Base-by-base conservation (phyloP, 2,329 filamentous ascomycete genomes). In the Epichloe gansuensis region DNA sequence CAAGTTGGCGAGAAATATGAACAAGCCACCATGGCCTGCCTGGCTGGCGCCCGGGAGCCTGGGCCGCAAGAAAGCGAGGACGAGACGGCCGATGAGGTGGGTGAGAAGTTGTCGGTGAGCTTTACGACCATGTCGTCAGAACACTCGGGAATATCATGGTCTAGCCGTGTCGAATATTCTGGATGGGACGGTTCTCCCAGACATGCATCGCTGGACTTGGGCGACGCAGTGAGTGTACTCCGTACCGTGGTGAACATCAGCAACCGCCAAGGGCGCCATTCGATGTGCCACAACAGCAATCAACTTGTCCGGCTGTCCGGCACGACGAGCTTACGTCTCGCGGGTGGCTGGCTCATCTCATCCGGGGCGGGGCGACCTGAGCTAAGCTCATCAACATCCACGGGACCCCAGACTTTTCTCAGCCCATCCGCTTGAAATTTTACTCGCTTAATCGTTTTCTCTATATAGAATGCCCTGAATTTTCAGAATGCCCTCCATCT, bases 71-170 rank as follows among this genome's bases (percentile, higher is more conserved):
- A 64, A 2, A 61, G 57, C 0, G 70, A 73, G 9, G 68, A 73
- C 49, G 72, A 75, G 60, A 72, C 67, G 5, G 60, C 64, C 15
- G 67, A 69, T 28, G 61, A 64, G 9, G 69, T 72, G 4, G 72
- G 69, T 0, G 66, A 69, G 28, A 64, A 60, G 43, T 56, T 75
- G 37, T 72, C 68, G 4, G 65, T 68, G 60, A 62, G 56, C 2
- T 72, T 44, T 71, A 72, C 54, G 69, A 74, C 48, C 62, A 72
- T 2, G 72, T 75, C 6, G 72, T 75, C 23, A 72, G 72, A 58
- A 66, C 59, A 44, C 58, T 76, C 21, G 69, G 66, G 2, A 61
- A 63, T 1, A 60, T 72, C 23, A 58, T 64, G 5, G 64, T 72
- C 4, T 72, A 50, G 38, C 15, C 23, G 6, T 13, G 7, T 7